Evolutionary conservation across 768 basidiomycete species (phyloP), one percentile per base, ranked within the genome.

Genomic region (Mycena galericulata): DNA sequence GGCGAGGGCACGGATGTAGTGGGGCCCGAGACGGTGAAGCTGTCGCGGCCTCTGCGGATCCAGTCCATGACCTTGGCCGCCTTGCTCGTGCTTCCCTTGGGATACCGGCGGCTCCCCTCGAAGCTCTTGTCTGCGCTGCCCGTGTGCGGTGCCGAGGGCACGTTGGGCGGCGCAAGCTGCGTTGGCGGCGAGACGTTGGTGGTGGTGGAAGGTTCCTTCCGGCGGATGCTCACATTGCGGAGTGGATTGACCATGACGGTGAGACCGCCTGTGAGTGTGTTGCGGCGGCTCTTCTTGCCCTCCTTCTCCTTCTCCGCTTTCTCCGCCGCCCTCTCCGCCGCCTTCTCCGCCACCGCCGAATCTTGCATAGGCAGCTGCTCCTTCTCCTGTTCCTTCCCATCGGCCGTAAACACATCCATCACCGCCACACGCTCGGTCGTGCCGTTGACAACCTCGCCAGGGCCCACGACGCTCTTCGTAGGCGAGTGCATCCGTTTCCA

Each of bases 61-160:
- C 98, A 99, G 72, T 96, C 92, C 97, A 99, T 99, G 59, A 99
- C 98, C 76, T 92, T 95, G 78, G 90, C 90, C 5, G 97, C 96
- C 78, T 96, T 93, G 80, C 87, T 90, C n/a, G 94, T 89, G 68
- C 93, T 91, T 18, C 90, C 93, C 2, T 87, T 86, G 80, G 91
- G n/a, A n/a, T n/a, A 84, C 24, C 76, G 72, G 41, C 76, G 71
- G 51, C 76, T 81, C 43, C 84, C 84, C n/a, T 62, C 67, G 60
- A 72, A 72, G 46, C 24, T 60, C 67, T 72, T 72, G 57, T 68
- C 62, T 17, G 63, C 55, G n/a, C 63, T n/a, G 29, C 63, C 62
- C 15, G 67, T 61, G 41, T 34, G 67, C 36, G 70, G 70, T n/a
- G 47, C 29, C 9, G 61, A 40, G 10, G 56, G 60, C 0, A 67